Base-by-base conservation (phyloP, 1,284 basidiomycete species). In the Gomphus bonarii region DNA sequence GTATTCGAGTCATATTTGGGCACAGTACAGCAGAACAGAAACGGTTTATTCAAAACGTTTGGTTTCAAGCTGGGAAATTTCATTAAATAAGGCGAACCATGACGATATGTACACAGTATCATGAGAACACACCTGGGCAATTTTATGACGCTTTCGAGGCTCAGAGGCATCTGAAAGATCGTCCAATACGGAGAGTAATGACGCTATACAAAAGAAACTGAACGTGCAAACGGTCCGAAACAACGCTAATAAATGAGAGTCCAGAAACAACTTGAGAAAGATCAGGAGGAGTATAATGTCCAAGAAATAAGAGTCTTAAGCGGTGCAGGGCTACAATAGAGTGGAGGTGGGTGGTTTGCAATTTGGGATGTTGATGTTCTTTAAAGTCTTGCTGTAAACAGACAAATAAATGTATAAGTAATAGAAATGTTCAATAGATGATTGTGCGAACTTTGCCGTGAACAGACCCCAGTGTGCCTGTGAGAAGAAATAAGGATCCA, bases 381-480 rank as follows among this genome's bases (percentile, higher is more conserved):
- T 84, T 61, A 83, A 72, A 30, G 75, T 80, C 59, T 77, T 77
- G 66, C 80, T 82, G 38, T 48, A 47, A 48, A 20, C 54, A 56
- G 57, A 43, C 30, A 20, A 50, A 55, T 28, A 44, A 47, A 18
- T 11, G 52, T 9, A 52, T 61, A 40, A 51, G 59, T 40, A 31
- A 25, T 55, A 58, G 14, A 38, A 54, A 44, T 54, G 22, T n/a
- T 42, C 35, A 47, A 33, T 9, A 18, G 18, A 16, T 5, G 22
- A 44, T 11, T 8, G 25, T 11, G 66, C 75, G 60, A 61, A 80
- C 77, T 85, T 73, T 1, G 69, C 63, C 64, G 82, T 76, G 65
- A 85, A 87, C 47, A 87, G 61, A 53, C 85, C 84, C 84, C 79
- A 81, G 65, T 73, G 79, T 58, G 77, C 83, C 72, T 65, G 60